phyloP scores from a whole-genome alignment of 1,284 basidiomycete species.

The Termitomyces sp. region DNA sequence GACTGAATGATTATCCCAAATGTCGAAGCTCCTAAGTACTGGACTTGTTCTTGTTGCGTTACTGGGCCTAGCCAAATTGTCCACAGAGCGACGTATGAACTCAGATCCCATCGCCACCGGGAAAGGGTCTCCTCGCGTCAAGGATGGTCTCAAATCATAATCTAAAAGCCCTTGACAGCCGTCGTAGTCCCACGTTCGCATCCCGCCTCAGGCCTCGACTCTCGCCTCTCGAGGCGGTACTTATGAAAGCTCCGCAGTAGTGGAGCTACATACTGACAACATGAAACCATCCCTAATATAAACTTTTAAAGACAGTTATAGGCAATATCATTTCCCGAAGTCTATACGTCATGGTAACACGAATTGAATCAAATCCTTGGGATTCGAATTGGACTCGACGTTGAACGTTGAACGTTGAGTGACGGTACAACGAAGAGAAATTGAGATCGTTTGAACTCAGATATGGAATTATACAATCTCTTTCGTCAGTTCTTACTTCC shows the following conservation, averaged over 20 bases:
- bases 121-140: not conserved
- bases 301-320: not conserved
- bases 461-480: not conserved
- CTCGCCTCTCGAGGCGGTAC: not conserved
- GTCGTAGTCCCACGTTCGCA: not conserved
- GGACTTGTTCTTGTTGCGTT: not conserved
- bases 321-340: not conserved
- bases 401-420: too few species aligned
- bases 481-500: not conserved
- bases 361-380: not conserved
- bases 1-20: not conserved
- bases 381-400: too few species aligned
- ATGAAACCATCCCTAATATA: not conserved
- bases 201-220: not conserved
- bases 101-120: constrained; percentile 8
- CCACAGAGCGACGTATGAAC: not conserved
- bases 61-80: not conserved
- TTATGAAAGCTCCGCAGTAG: not conserved
- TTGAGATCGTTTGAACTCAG: not conserved
- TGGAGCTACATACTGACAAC: not conserved
- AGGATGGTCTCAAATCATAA: not conserved
- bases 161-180: constrained; percentile 4
- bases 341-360: too few species aligned
- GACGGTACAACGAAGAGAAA: not conserved
- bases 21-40: not conserved